Percentiles rank a stretch among this genome's conserved stretches.
Conservation (phyloP, 345 rosid genomes). For the Boechera stricta region DNA sequence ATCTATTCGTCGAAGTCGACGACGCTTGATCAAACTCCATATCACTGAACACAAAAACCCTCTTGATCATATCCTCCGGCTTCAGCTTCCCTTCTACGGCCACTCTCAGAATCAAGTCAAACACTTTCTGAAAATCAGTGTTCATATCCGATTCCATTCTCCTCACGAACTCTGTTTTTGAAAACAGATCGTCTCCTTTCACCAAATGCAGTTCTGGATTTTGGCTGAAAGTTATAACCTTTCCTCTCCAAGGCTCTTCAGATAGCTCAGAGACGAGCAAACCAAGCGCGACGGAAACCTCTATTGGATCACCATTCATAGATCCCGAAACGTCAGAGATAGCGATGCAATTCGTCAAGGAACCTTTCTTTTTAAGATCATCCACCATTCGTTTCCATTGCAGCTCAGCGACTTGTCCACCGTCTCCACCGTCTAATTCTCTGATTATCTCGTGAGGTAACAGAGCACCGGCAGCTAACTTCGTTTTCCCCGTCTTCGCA, state of each 20-base stretch:
- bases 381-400: slow-evolving; percentile 69
- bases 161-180: slow-evolving; percentile 53
- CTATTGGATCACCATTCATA: slow-evolving; percentile 57
- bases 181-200: slow-evolving; percentile 41
- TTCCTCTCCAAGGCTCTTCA: slow-evolving; percentile 70
- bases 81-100: slow-evolving; percentile 52
- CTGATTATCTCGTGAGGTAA: slow-evolving; percentile 68
- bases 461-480: slow-evolving; percentile 64
- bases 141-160: slow-evolving; percentile 40
- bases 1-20: background rate
- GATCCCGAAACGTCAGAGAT: slow-evolving; percentile 66
- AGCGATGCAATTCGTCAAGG: slow-evolving; percentile 60
- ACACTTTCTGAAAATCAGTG: slow-evolving; percentile 60
- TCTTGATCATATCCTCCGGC: slow-evolving; percentile 61
- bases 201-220: slow-evolving; percentile 51
- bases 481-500: slow-evolving; percentile 55
- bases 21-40: slow-evolving; percentile 69
- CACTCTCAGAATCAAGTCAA: slow-evolving; percentile 56
- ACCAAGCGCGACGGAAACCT: slow-evolving; percentile 64
- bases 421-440: slow-evolving; percentile 44
- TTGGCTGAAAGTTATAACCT: slow-evolving; percentile 58
- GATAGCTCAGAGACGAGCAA: slow-evolving; percentile 58
- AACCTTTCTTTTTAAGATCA: slow-evolving; percentile 56
- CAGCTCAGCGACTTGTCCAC: slow-evolving; percentile 62
- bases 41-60: slow-evolving; percentile 68